These are phyloP conservation scores for Erysimum cheiranthoides DNA, from an alignment of 345 rosid genomes.

Conservation along the genomic window DNA sequence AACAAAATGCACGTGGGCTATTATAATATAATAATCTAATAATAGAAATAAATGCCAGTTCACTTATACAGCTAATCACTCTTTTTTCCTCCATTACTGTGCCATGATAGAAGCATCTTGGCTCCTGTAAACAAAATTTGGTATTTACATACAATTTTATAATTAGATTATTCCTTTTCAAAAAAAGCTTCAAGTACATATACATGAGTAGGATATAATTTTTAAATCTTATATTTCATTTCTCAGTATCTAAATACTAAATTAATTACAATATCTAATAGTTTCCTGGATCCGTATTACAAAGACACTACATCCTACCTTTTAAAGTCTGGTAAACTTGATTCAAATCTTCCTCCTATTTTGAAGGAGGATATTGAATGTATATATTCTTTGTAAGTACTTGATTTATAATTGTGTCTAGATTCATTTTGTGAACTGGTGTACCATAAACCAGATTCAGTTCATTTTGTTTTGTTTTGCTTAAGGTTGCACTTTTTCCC, in stretches of 20 bases:
- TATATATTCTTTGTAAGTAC: too few relatives aligned
- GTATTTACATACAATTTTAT: not conserved
- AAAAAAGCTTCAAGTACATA: constrained; percentile 27
- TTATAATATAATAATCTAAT: not conserved
- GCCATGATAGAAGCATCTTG: constrained; percentile 36
- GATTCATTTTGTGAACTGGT: not conserved
- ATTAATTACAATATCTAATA: not conserved
- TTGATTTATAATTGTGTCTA: too few relatives aligned
- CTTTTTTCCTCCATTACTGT: not conserved
- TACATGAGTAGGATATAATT: constrained; percentile 4
- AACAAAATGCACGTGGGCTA: constrained; percentile 37
- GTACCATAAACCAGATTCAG: not conserved
- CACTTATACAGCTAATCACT: constrained; percentile 15
- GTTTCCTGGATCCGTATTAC: not conserved
- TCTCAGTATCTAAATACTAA: constrained; percentile 34
- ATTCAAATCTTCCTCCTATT: too few relatives aligned
- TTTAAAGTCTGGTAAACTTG: too few relatives aligned
- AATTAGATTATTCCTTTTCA: constrained; percentile 11
- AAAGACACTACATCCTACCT: too few relatives aligned
- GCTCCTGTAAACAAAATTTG: constrained; percentile 9
- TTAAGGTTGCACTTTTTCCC: not conserved
- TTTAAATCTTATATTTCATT: not conserved
- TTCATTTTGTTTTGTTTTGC: not conserved
- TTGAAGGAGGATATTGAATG: too few relatives aligned
- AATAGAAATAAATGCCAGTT: constrained; percentile 1